Percentiles rank a stretch among this genome's conserved stretches.
phyloP scores from a whole-genome alignment of 306 rosid species.

The Medicago arabica region DNA sequence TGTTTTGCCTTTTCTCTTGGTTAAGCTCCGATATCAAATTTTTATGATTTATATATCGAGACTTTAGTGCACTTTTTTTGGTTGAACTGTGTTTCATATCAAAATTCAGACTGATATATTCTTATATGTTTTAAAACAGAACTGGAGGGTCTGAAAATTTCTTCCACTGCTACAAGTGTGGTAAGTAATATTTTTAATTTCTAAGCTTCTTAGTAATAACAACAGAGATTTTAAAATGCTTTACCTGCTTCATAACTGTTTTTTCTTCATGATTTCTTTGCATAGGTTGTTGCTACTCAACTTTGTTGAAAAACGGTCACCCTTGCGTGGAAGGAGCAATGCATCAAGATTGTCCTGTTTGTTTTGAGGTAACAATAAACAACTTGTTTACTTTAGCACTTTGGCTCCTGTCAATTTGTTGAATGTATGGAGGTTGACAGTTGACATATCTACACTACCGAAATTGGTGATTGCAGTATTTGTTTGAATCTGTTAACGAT shows the following conservation, averaged over 20 bases:
- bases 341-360: conserved; percentile 94
- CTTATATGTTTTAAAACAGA: conserved; percentile 51
- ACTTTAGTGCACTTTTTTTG: neutral
- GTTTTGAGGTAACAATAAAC: conserved; percentile 75
- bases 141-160: conserved; percentile 79
- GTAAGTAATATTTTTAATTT: conserved; percentile 46
- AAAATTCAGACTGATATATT: conserved; percentile 24
- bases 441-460: conserved; percentile 21
- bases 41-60: neutral
- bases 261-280: conserved; percentile 7
- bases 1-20: neutral
- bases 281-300: conserved; percentile 83
- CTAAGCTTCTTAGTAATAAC: neutral
- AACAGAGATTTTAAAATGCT: neutral
- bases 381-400: neutral
- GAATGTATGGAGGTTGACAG: neutral
- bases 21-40: neutral
- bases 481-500: conserved; percentile 72
- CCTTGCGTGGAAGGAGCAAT: conserved; percentile 94
- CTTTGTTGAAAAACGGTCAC: conserved; percentile 67
- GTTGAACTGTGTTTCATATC: neutral
- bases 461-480: conserved; percentile 62
- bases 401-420: neutral
- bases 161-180: conserved; percentile 89
- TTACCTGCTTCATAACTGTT: neutral